These are phyloP conservation scores for Panus rudis DNA, from an alignment of 768 basidiomycete species.

Conservation along the genomic window DNA sequence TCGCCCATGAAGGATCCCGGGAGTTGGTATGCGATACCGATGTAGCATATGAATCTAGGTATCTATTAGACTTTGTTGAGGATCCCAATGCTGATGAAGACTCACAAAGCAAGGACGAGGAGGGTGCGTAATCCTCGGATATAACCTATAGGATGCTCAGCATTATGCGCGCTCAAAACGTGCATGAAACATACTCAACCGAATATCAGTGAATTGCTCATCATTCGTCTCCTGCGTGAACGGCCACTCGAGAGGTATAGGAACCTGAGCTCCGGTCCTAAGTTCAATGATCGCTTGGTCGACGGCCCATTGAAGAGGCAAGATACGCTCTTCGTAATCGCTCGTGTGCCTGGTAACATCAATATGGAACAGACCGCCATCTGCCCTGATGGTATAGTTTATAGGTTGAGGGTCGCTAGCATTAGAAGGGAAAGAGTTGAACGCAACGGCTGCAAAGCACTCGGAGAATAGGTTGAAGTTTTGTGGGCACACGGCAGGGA, in stretches of 20 bases:
- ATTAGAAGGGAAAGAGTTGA: slow-evolving; percentile 46
- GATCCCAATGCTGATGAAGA: slow-evolving; percentile 2
- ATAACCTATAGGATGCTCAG: slow-evolving; percentile 35
- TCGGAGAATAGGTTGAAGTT: slow-evolving; percentile 67
- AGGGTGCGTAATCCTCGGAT: slow-evolving; percentile 54
- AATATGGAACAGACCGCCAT: slow-evolving; percentile 56
- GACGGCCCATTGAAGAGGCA: slow-evolving; percentile 74
- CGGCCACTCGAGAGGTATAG: slow-evolving; percentile 66
- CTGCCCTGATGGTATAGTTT: slow-evolving; percentile 67
- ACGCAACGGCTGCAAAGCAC: slow-evolving; percentile 63
- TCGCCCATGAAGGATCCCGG: slow-evolving; percentile 66
- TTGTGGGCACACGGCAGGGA: slow-evolving; percentile 55
- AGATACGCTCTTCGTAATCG: slow-evolving; percentile 58
- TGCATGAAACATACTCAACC: slow-evolving; percentile 41
- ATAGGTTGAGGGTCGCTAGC: slow-evolving; percentile 23
- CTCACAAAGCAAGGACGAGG: slow-evolving; percentile 62
- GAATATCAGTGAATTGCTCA: slow-evolving; percentile 45
- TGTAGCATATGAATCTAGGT: slow-evolving; percentile 56
- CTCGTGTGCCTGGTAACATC: slow-evolving; percentile 60
- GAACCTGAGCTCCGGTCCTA: slow-evolving; percentile 45
- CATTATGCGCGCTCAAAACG: neutral
- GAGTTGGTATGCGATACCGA: slow-evolving; percentile 73
- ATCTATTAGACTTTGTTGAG: neutral
- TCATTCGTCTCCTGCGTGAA: slow-evolving; percentile 63
- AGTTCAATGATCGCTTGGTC: slow-evolving; percentile 75